Evolutionary conservation across 768 basidiomycete species (phyloP).

Genomic region (Leccinum disarticulatum): DNA sequence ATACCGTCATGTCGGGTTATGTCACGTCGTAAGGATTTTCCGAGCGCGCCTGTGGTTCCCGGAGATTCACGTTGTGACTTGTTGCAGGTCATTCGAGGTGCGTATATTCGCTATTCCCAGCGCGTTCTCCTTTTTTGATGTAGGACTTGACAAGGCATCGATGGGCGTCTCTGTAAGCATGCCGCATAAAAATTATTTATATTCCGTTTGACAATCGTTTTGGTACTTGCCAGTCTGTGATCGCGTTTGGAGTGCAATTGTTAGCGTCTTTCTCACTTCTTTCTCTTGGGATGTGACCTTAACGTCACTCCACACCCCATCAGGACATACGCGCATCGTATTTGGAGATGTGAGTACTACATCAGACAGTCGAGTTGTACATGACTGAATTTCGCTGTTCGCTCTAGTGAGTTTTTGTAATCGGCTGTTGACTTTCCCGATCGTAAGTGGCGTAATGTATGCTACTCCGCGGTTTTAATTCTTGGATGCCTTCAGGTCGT

Average conservation of each 20-base stretch:
- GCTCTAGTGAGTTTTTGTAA: slow-evolving; percentile 34
- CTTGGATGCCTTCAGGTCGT: slow-evolving; percentile 16
- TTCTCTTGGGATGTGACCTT: not conserved
- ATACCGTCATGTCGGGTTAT: slow-evolving; percentile 24
- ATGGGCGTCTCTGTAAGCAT: slow-evolving; percentile 35
- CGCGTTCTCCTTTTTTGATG: not conserved
- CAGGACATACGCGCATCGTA: slow-evolving; percentile 38
- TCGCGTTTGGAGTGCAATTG: slow-evolving; percentile 39
- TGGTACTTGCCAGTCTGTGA: slow-evolving; percentile 24
- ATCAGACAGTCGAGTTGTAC: not conserved
- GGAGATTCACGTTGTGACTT: not conserved
- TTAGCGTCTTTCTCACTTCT: slow-evolving; percentile 13
- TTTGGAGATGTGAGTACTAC: slow-evolving; percentile 35
- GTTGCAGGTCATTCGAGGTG: slow-evolving; percentile 27
- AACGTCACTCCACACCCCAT: slow-evolving; percentile 6
- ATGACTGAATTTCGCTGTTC: not conserved
- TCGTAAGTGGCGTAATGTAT: slow-evolving; percentile 26
- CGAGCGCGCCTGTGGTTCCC: not conserved
- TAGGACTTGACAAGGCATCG: slow-evolving; percentile 27
- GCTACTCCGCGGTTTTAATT: not conserved
- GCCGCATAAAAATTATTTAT: not conserved
- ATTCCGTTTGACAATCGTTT: not conserved
- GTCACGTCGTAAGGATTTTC: slow-evolving; percentile 26
- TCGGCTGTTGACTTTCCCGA: slow-evolving; percentile 30
- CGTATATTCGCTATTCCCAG: not conserved